Evolutionary conservation across 441 rosid species (phyloP).

Genomic region (Adansonia gregorii): DNA sequence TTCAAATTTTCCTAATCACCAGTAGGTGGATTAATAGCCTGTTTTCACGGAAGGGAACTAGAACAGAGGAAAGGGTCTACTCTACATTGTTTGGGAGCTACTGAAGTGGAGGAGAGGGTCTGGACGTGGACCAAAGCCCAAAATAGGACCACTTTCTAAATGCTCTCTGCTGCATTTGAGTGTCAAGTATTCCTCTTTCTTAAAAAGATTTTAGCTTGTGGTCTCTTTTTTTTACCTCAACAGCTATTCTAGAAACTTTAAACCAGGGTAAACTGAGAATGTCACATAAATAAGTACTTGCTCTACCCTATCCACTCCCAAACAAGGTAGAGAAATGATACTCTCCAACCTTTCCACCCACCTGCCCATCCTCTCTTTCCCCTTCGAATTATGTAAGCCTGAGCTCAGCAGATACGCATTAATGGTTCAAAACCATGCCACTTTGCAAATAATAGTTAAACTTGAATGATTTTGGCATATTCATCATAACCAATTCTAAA

Average conservation of each 20-base stretch:
- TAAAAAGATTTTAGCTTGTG: background rate
- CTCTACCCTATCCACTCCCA: background rate
- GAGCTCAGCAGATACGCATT: background rate
- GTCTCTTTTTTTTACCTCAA: background rate
- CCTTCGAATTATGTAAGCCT: conserved; percentile 9
- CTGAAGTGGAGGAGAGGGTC: background rate
- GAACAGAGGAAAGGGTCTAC: background rate
- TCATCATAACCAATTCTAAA: background rate
- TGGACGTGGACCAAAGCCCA: background rate
- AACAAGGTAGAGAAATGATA: background rate
- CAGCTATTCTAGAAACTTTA: background rate
- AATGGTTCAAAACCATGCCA: background rate
- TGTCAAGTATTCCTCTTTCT: background rate
- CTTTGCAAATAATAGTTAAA: background rate
- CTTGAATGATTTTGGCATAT: background rate
- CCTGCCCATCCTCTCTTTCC: background rate
- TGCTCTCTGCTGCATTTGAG: background rate
- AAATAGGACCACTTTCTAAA: too few species aligned
- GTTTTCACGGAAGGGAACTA: background rate
- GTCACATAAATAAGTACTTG: background rate
- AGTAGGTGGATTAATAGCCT: background rate
- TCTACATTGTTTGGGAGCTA: background rate
- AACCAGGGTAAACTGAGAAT: background rate
- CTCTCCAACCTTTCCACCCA: background rate
- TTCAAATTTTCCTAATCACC: background rate